phyloP scores from a whole-genome alignment of 345 rosid genomes.

The Bruguiera parviflora region DNA sequence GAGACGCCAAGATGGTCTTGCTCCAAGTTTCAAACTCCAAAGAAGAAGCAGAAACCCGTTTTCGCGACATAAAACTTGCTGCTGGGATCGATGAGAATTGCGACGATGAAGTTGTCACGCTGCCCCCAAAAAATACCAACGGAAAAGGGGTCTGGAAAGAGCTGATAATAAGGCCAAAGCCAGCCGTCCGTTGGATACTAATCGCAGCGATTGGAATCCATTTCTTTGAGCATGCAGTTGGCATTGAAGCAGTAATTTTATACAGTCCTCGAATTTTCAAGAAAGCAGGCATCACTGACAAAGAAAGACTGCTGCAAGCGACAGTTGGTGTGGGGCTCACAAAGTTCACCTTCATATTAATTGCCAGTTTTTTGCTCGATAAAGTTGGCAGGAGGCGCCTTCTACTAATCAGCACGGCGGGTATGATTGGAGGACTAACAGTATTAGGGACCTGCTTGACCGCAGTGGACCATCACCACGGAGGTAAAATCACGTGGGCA shows the following conservation, averaged over 20 bases:
- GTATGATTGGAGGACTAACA: slow-evolving; percentile 44
- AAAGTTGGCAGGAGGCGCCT: slow-evolving; percentile 65
- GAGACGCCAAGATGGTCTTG: slow-evolving; percentile 50
- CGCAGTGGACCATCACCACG: slow-evolving; percentile 31
- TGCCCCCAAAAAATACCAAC: slow-evolving; percentile 16
- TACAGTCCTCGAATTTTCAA: slow-evolving; percentile 70
- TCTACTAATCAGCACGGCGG: slow-evolving; percentile 50
- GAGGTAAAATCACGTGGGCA: slow-evolving; percentile 50
- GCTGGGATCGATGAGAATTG: slow-evolving; percentile 54
- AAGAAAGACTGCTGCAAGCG: slow-evolving; percentile 59
- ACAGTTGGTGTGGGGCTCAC: slow-evolving; percentile 81
- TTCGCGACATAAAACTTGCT: slow-evolving; percentile 48
- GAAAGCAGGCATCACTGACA: slow-evolving; percentile 48
- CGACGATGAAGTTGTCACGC: slow-evolving; percentile 36
- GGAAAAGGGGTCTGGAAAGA: slow-evolving; percentile 79
- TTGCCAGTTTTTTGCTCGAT: slow-evolving; percentile 59
- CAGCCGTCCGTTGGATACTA: slow-evolving; percentile 59
- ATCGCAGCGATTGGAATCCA: slow-evolving; percentile 68
- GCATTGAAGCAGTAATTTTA: slow-evolving; percentile 63
- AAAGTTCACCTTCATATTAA: slow-evolving; percentile 41
- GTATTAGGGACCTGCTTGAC: slow-evolving; percentile 57
- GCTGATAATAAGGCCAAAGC: slow-evolving; percentile 49
- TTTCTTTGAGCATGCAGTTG: slow-evolving; percentile 80
- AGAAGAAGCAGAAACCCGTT: slow-evolving; percentile 67
- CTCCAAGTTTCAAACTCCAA: slow-evolving; percentile 43